Evolutionary conservation across 306 rosid genomes (phyloP).

Genomic region (Pyrus bretschneideri): DNA sequence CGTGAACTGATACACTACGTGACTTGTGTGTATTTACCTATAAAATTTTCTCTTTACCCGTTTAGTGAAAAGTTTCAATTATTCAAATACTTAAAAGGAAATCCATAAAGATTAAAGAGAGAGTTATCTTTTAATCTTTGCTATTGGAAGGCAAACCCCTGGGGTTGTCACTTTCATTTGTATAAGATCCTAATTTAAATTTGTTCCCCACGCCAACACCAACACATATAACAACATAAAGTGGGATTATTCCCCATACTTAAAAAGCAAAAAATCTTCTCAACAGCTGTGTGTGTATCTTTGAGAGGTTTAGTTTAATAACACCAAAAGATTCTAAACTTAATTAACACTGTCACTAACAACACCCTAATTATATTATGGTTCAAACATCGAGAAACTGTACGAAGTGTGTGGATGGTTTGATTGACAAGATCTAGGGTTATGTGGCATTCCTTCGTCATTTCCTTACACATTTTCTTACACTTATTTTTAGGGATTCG

Average conservation of each 20-base stretch:
- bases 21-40: no score
- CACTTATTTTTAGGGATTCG: conserved; percentile 47
- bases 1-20: no score
- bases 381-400: conserved; percentile 26
- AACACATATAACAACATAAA: conserved; percentile 19
- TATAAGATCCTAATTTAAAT: background rate
- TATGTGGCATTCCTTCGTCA: conserved; percentile 50
- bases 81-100: conserved; percentile 23
- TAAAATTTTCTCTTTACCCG: background rate
- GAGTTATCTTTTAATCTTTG: conserved; percentile 12
- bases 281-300: conserved; percentile 55
- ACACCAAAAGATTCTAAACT: conserved; percentile 33
- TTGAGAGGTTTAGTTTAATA: conserved; percentile 25
- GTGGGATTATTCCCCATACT: conserved; percentile 39
- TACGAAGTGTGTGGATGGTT: conserved; percentile 42
- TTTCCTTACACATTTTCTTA: conserved; percentile 16
- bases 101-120: conserved; percentile 3
- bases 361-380: conserved; percentile 1
- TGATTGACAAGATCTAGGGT: conserved; percentile 13
- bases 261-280: conserved; percentile 57
- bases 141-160: conserved; percentile 39
- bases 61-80: conserved; percentile 27
- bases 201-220: conserved; percentile 23
- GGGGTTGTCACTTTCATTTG: conserved; percentile 38
- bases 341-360: conserved; percentile 16